These are phyloP conservation scores for Austroboletus eburneus DNA, from an alignment of 768 basidiomycete genomes.

Conservation along the genomic window DNA sequence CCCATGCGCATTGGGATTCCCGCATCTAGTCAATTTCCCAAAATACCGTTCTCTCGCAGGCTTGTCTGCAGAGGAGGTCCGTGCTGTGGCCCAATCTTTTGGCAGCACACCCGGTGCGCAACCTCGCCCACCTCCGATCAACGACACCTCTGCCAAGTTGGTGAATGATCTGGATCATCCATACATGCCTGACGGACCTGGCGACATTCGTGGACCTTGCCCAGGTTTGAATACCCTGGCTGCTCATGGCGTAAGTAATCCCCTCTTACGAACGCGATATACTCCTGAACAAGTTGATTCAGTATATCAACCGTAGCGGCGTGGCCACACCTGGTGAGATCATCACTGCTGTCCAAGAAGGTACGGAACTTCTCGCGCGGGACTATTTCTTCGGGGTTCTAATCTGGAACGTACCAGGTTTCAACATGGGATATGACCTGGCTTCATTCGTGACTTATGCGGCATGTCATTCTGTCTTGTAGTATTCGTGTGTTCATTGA, in stretches of 20 bases:
- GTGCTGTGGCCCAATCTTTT: slow-evolving; percentile 11
- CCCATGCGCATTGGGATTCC: slow-evolving; percentile 9
- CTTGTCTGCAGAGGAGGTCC: slow-evolving; percentile 13
- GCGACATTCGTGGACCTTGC: slow-evolving; percentile 25
- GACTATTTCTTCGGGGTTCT: background rate
- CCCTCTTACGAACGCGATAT: background rate
- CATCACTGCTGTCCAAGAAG: slow-evolving; percentile 22
- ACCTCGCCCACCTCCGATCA: slow-evolving; percentile 18
- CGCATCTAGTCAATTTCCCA: slow-evolving; percentile 14
- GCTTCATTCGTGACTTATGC: slow-evolving; percentile 20
- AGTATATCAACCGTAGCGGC: slow-evolving; percentile 19
- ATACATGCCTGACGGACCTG: slow-evolving; percentile 7
- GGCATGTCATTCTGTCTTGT: slow-evolving; percentile 2
- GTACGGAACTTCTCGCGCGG: background rate
- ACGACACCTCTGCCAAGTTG: slow-evolving; percentile 22
- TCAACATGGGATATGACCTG: slow-evolving; percentile 23
- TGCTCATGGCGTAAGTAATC: slow-evolving; percentile 22
- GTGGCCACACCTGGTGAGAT: slow-evolving; percentile 23
- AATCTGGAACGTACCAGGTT: slow-evolving; percentile 6
- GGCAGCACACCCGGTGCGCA: slow-evolving; percentile 20
- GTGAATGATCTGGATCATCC: slow-evolving; percentile 20
- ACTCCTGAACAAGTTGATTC: background rate
- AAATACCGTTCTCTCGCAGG: slow-evolving; percentile 21
- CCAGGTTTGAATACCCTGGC: slow-evolving; percentile 25
- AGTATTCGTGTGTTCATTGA: background rate